phyloP scores from a whole-genome alignment of 495 filamentous ascomycete species.

The Tuber indicum region DNA sequence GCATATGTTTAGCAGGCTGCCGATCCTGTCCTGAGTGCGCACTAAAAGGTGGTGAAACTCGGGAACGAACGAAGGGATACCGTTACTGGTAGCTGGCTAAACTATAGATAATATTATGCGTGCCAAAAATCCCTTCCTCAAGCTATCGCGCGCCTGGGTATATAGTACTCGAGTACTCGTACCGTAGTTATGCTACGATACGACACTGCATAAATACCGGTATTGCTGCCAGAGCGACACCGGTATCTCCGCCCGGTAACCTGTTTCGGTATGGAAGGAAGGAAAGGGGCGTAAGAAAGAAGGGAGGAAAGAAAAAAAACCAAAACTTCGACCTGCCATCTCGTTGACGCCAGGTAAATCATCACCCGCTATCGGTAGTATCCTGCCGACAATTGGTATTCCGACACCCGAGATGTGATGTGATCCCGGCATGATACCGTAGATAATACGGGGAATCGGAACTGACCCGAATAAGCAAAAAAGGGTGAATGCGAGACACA shows the following conservation, averaged over 20 bases:
- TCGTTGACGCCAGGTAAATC: background rate
- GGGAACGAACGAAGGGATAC: background rate
- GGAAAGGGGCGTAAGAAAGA: background rate
- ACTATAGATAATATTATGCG: background rate
- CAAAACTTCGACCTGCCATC: background rate
- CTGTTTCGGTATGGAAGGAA: background rate
- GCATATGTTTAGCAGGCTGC: too few species aligned
- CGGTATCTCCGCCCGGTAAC: background rate
- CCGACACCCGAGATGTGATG: constrained; percentile 3
- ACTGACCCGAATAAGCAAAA: background rate
- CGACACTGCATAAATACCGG: too few species aligned
- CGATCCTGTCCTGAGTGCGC: too few species aligned
- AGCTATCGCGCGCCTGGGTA: background rate
- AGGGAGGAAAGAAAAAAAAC: background rate
- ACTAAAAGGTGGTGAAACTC: too few species aligned
- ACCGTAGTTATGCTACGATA: background rate
- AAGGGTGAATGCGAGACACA: background rate
- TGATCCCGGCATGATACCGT: background rate
- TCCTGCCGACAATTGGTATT: background rate
- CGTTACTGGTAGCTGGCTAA: background rate
- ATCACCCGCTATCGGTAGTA: background rate
- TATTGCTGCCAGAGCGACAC: too few species aligned
- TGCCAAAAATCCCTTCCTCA: background rate
- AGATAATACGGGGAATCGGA: background rate
- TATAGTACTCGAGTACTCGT: too few species aligned